Base-by-base conservation (phyloP, 2,329 filamentous ascomycete species). In the Fusarium begoniae region DNA sequence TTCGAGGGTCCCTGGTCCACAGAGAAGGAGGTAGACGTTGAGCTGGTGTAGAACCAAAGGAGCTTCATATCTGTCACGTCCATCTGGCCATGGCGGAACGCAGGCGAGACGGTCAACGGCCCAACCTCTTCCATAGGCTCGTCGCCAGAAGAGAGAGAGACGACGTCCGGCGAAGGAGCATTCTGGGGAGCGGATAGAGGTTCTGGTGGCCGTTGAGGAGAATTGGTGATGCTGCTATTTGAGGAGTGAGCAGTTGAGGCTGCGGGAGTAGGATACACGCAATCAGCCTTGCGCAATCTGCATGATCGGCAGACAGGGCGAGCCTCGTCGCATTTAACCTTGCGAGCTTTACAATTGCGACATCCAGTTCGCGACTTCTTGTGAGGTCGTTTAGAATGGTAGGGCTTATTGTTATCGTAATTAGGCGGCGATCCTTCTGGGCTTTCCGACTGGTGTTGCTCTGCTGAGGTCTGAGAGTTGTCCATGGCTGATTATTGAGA, bases 361-460 rank as follows among this genome's bases (percentile, higher is more conserved):
- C 88, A 90, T 11, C 87, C 88, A 6, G 83, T 81, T 37, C 88
- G 82, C 4, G 87, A 88, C 79, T 90, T 90, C 72, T 83, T 87
- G 78, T 90, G 88, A 54, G 87, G 87, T 17, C 87, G 84, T 77
- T 90, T 90, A 32, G 81, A 63, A 68, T 83, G 81, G 57, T 81
- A 83, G 6, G 80, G 78, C 76, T 63, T 74, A 32, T 75, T 55
- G 43, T 63, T 73, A 32, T 75, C 60, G 35, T 38, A 51, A 28
- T 63, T 38, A 51, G 72, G 53, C 35, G 54, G 50, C 30, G 69
- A 70, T 59, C 54, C 71, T 41, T 72, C 71, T n/a, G 71, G 41
- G 26, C 70, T 54, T 35, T 69, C 66, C 20, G 62, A 45, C 24
- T 73, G 70, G 32, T 35, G 47, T 17, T 54, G 69, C 28, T 66